Percentiles rank a stretch among this genome's conserved stretches.
These are phyloP conservation scores for Leishmania amazonensis DNA, from an alignment of 208 protist species.

Conservation along the genomic window DNA sequence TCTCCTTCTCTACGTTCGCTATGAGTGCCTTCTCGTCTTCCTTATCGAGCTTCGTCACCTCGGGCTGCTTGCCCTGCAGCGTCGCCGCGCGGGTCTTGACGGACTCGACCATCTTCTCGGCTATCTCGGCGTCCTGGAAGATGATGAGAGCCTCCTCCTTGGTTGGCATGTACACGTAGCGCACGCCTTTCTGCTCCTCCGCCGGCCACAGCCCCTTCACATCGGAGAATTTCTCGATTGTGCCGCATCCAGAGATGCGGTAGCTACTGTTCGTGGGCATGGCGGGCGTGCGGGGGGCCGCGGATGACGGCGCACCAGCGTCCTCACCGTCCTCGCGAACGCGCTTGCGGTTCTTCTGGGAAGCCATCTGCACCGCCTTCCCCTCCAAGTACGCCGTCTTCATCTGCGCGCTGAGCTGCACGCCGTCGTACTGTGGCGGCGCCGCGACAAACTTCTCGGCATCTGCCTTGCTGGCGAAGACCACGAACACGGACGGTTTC, in stretches of 20 bases:
- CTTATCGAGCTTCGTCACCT: conserved; percentile 62
- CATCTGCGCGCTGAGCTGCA: conserved; percentile 76
- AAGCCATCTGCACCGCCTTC: conserved; percentile 74
- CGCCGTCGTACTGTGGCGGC: conserved; percentile 65
- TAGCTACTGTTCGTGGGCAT: conserved; percentile 86
- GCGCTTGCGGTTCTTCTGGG: conserved; percentile 46
- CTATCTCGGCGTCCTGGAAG: conserved; percentile 85
- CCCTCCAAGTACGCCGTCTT: conserved; percentile 78
- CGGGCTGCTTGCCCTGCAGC: conserved; percentile 77
- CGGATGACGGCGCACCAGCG: conserved; percentile 1
- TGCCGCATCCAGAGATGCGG: conserved; percentile 68
- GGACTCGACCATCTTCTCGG: conserved; percentile 71
- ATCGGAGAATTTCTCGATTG: conserved; percentile 67
- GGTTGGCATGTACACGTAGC: conserved; percentile 84
- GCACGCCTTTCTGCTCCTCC: conserved; percentile 84
- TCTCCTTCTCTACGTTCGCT: conserved; percentile 81
- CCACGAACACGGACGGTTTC: conserved; percentile 88
- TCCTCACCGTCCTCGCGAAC: conserved; percentile 10
- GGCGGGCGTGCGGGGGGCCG: conserved; percentile 48
- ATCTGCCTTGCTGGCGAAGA: conserved; percentile 70
- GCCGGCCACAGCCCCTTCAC: conserved; percentile 86
- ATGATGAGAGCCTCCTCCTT: conserved; percentile 72
- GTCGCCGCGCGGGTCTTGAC: conserved; percentile 71
- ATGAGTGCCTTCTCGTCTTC: conserved; percentile 77
- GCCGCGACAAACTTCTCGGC: conserved; percentile 65